Conservation (phyloP, 1,139 yeast species). For the Saccharomyces hybrid region DNA sequence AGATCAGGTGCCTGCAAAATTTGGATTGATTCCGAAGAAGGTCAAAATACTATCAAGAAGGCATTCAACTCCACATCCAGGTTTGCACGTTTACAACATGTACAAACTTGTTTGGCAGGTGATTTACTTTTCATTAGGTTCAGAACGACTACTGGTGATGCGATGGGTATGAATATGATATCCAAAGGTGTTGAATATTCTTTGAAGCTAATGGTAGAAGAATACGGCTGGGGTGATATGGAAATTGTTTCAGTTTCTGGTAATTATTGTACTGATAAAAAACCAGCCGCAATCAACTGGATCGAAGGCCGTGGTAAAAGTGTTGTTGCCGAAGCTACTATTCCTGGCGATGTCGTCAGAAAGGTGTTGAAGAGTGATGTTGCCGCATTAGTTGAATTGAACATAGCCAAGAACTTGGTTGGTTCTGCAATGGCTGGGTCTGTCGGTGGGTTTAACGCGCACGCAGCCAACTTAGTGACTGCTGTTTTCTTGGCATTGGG, state of each 20-base stretch:
- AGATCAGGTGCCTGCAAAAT: constrained; percentile 93
- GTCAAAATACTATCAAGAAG: constrained; percentile 69
- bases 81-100: constrained; percentile 86
- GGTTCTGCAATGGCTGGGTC: constrained; percentile 99
- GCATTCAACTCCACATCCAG: constrained; percentile 96
- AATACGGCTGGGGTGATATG: constrained; percentile 95
- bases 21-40: constrained; percentile 95
- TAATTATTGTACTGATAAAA: constrained; percentile 94
- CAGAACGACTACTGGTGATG: constrained; percentile 97
- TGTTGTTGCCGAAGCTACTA: constrained; percentile 92
- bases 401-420: constrained; percentile 77
- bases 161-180: constrained; percentile 99
- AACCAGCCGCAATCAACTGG: constrained; percentile 98
- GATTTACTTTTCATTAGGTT: constrained; percentile 80
- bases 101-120: constrained; percentile 95
- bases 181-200: constrained; percentile 94
- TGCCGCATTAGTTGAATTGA: constrained; percentile 83
- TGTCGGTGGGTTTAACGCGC: constrained; percentile 96
- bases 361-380: constrained; percentile 87
- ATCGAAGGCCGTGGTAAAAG: constrained; percentile 98
- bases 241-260: constrained; percentile 87
- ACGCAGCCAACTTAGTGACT: constrained; percentile 92
- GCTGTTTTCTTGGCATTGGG: constrained; percentile 93
- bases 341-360: constrained; percentile 73
- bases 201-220: constrained; percentile 74